A percentile compares a stretch with the other conserved stretches of the same genome.
Conservation (phyloP, 2,329 filamentous ascomycete genomes). For the Pestalotiopsis fici region DNA sequence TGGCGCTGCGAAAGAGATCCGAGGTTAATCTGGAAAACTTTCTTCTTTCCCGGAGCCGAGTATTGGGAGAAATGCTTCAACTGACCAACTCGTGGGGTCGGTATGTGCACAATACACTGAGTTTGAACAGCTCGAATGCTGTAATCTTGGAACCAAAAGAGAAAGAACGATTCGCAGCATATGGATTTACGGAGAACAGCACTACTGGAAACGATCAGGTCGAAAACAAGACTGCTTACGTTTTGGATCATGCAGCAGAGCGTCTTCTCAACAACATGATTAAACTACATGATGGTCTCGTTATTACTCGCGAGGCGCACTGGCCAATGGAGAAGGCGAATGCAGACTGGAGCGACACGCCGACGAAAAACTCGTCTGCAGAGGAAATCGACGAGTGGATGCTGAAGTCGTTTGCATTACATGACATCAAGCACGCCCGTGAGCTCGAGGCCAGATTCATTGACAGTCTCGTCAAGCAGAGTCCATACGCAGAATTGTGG, state of each 20-base stretch:
- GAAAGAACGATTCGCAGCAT: background rate
- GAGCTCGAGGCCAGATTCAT: background rate
- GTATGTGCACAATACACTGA: background rate
- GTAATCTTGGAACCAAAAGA: background rate
- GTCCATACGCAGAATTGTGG: background rate
- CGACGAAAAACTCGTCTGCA: background rate
- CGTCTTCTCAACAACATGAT: background rate
- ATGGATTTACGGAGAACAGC: background rate
- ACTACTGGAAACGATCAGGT: background rate
- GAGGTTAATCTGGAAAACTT: conserved; percentile 13
- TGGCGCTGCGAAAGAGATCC: conserved; percentile 9
- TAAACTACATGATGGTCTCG: background rate
- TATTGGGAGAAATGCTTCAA: background rate
- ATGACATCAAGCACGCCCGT: background rate
- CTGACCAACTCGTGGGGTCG: background rate
- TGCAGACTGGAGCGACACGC: background rate
- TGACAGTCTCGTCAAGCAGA: background rate
- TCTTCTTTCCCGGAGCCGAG: background rate
- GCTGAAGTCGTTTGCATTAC: background rate
- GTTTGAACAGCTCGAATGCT: background rate
- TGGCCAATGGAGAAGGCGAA: background rate
- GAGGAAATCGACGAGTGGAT: background rate
- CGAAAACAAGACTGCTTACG: background rate
- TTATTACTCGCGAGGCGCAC: background rate
- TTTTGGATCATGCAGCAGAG: background rate